Conservation (phyloP, 495 filamentous ascomycete genomes). For the Tuber melanosporum region DNA sequence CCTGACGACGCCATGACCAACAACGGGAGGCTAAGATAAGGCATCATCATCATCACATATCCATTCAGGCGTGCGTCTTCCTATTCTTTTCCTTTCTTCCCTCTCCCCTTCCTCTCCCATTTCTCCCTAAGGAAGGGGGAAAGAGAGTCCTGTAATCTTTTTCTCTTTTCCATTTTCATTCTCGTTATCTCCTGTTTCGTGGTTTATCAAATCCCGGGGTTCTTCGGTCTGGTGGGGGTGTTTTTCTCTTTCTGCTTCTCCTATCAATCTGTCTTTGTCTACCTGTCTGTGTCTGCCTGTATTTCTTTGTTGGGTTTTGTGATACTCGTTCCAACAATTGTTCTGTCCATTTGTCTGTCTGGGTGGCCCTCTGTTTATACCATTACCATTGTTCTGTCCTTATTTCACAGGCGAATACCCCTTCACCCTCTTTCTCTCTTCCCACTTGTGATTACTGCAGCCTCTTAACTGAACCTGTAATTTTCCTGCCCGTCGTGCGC, state of each 20-base stretch:
- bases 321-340: not conserved
- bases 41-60: conserved; percentile 11
- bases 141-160: not conserved
- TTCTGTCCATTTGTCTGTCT: not conserved
- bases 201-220: conserved; percentile 16
- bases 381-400: conserved; percentile 18
- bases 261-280: conserved; percentile 21
- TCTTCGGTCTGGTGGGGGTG: conserved; percentile 37
- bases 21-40: conserved; percentile 5
- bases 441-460: conserved; percentile 15
- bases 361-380: conserved; percentile 19
- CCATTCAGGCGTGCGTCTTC: conserved; percentile 22
- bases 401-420: conserved; percentile 31
- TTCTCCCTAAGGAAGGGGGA: conserved; percentile 7
- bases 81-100: conserved; percentile 23
- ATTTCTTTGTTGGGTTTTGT: not conserved
- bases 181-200: conserved; percentile 23
- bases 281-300: conserved; percentile 21
- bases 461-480: not conserved
- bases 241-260: conserved; percentile 23
- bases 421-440: conserved; percentile 22
- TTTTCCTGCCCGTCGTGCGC: not conserved
- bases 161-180: not conserved
- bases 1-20: conserved; percentile 30
- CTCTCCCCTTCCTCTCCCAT: conserved; percentile 20